These are phyloP conservation scores for Aspergillus caelatus DNA, from an alignment of 2,329 filamentous ascomycete species.

Conservation along the genomic window DNA sequence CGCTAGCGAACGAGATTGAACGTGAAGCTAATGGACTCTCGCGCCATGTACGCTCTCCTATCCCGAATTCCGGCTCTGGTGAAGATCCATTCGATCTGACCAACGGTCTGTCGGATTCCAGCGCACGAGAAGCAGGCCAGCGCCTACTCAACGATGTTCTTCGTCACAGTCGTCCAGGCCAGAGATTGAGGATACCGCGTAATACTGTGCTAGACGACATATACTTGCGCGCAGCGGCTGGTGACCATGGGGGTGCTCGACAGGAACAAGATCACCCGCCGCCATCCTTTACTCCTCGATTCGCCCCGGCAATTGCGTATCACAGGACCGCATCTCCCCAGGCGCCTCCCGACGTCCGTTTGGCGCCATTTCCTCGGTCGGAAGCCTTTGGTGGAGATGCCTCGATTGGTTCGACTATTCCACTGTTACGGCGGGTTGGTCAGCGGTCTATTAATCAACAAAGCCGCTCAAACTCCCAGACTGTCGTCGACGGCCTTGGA, in stretches of 20 bases:
- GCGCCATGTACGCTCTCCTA: constrained; percentile 29
- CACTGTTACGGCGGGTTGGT: constrained; percentile 37
- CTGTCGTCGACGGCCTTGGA: constrained; percentile 70
- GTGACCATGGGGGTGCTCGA: constrained; percentile 19
- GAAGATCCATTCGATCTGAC: constrained; percentile 35
- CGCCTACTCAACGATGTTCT: constrained; percentile 38
- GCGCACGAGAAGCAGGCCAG: constrained; percentile 38
- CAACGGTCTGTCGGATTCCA: constrained; percentile 22
- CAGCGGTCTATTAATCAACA: constrained; percentile 34
- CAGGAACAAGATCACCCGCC: constrained; percentile 17
- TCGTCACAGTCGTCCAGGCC: constrained; percentile 36
- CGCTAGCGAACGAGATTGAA: constrained; percentile 35
- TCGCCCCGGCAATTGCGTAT: constrained; percentile 46
- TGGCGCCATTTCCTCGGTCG: constrained; percentile 28
- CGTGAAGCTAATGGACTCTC: constrained; percentile 28
- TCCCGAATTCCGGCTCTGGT: constrained; percentile 27
- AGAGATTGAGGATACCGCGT: constrained; percentile 39
- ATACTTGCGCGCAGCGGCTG: constrained; percentile 25
- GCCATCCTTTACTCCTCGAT: constrained; percentile 44
- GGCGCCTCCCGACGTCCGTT: constrained; percentile 23
- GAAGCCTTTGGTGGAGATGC: constrained; percentile 25
- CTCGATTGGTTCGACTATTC: constrained; percentile 24
- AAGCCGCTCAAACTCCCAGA: constrained; percentile 22
- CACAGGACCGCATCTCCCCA: constrained; percentile 28
- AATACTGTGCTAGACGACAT: constrained; percentile 36